Conservation (phyloP, 1,139 yeast species). For the Yamadazyma atlantica region DNA sequence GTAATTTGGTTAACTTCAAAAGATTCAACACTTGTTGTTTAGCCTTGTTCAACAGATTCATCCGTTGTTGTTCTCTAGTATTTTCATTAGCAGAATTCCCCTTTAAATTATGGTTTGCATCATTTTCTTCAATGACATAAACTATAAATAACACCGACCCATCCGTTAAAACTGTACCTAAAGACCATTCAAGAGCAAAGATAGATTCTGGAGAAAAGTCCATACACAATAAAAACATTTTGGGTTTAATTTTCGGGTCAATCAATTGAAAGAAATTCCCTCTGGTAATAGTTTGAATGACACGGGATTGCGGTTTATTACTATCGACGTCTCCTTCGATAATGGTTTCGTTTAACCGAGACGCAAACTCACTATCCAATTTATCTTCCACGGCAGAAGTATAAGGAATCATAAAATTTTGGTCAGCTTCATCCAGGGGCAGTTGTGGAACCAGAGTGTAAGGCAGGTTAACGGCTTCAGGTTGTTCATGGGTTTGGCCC, state of each 20-base stretch:
- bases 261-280: constrained; percentile 64
- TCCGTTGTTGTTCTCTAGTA: constrained; percentile 50
- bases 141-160: constrained; percentile 81
- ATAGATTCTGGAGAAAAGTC: constrained; percentile 84
- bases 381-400: constrained; percentile 72
- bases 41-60: constrained; percentile 60
- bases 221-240: constrained; percentile 72
- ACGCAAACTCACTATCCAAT: constrained; percentile 65
- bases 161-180: constrained; percentile 83
- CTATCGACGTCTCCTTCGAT: constrained; percentile 63
- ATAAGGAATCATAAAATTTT: constrained; percentile 57
- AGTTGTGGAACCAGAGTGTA: neutral
- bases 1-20: constrained; percentile 68
- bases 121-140: constrained; percentile 74
- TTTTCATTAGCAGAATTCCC: constrained; percentile 42
- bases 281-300: constrained; percentile 67
- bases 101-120: constrained; percentile 44
- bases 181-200: constrained; percentile 86
- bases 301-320: constrained; percentile 53
- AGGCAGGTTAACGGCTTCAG: neutral
- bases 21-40: constrained; percentile 59
- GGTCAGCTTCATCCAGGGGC: constrained; percentile 15
- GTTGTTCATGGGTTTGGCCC: constrained; percentile 3
- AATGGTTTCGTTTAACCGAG: constrained; percentile 56
- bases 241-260: constrained; percentile 53